These are phyloP conservation scores for Bryoglossum gracile DNA, from an alignment of 495 filamentous ascomycete genomes.

Conservation along the genomic window DNA sequence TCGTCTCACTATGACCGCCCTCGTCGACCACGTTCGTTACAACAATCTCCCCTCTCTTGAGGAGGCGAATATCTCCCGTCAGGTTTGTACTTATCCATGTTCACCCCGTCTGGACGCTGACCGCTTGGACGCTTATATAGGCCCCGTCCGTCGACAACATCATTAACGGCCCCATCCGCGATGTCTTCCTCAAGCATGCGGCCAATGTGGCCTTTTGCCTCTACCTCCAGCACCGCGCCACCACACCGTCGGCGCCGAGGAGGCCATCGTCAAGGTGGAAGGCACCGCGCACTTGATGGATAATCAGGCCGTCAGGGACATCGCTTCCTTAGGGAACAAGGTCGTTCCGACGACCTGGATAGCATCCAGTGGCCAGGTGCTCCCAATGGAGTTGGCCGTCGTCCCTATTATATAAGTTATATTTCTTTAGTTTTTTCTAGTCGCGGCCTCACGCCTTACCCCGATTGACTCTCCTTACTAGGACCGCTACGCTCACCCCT, in stretches of 20 bases:
- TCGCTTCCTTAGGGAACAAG: constrained; percentile 10
- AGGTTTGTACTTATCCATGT: constrained; percentile 5
- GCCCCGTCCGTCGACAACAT: constrained; percentile 45
- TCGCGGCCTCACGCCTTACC: background rate
- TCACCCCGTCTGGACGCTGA: constrained; percentile 11
- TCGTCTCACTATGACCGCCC: constrained; percentile 9
- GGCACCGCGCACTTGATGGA: constrained; percentile 8
- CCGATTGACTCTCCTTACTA: background rate
- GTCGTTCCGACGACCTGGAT: constrained; percentile 10
- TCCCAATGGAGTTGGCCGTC: constrained; percentile 6
- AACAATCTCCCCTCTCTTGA: constrained; percentile 12
- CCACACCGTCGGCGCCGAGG: no score
- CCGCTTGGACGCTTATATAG: constrained; percentile 40
- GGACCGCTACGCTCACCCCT: constrained; percentile 1
- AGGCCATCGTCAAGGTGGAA: no score
- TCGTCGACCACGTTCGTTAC: constrained; percentile 13
- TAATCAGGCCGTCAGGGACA: constrained; percentile 3
- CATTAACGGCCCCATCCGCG: constrained; percentile 41
- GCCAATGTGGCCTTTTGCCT: constrained; percentile 5
- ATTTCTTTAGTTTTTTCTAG: constrained; percentile 4
- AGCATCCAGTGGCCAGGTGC: constrained; percentile 4
- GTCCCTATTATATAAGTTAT: constrained; percentile 1
- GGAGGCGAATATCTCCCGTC: constrained; percentile 5
- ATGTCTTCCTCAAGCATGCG: constrained; percentile 42
- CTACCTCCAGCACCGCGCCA: constrained; percentile 14